Base-by-base conservation (phyloP, 352 stramenopile species). In the Phytophthora sansomeana region DNA sequence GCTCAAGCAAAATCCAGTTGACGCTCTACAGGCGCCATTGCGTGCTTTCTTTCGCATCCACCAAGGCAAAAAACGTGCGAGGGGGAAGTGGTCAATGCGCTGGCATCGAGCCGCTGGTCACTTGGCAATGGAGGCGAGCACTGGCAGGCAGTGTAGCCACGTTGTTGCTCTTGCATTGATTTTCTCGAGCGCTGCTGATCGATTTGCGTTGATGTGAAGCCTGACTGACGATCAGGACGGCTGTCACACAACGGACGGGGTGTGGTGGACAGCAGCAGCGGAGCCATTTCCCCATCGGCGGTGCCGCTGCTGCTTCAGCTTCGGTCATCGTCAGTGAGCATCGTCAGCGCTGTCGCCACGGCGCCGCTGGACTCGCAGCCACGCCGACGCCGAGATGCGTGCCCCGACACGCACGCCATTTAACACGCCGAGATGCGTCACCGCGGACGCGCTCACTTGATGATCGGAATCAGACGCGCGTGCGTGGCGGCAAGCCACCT, bases 31-130 rank as follows among this genome's bases (percentile, higher is more conserved):
- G 28, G 19, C 13, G 14, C 14, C 10, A 6, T 50, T 49, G 29
- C 53, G 61, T 63, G 52, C 52, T 63, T 64, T 57, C 56, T 60
- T 62, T 60, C 48, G 53, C 62, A 64, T 63, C 62, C 55, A 65
- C 62, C 51, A 58, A 28, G 32, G 32, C 8, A 38, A 38, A 38
- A 43, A 43, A 43, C 36, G 53, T 70, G 28, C 30, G 58, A 60
- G 59, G 54, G 58, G 54, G 38, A 58, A 39, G 36, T 17, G 46
- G 16, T 33, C 13, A 17, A 49, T 51, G 39, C 39, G 52, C 11
- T 60, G 52, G 52, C 28, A 50, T 29, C 17, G 19, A 16, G 41
- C 41, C 32, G 43, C 30, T 48, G 42, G 52, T 14, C 38, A 47
- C n/a, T n/a, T n/a, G n/a, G n/a, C n/a, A n/a, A n/a, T 48, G 16